Base-by-base conservation (phyloP, 208 protist species). In the Acanthamoeba royreba region DNA sequence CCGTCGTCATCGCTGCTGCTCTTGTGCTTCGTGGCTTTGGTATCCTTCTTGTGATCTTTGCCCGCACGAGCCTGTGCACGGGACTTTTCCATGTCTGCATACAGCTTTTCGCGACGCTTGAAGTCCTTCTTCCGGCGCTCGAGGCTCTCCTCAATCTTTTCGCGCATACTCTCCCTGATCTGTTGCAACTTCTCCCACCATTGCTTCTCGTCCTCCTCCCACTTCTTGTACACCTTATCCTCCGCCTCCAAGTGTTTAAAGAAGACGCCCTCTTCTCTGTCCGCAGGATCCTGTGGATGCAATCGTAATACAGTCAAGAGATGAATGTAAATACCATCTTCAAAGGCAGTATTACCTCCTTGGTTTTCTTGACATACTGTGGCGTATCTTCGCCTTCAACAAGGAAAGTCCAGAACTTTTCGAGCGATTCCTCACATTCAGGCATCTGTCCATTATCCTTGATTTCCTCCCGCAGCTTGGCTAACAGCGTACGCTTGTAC, bases 401-500 rank as follows among this genome's bases (percentile, higher is more conserved):
- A 8, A 85, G 74, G 4, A n/a, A 45, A 25, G 8, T 22, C 83
- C 83, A 72, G 22, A 61, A 72, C 5, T 35, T 45, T 19, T 11
- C n/a, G 38, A 69, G 49, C 52, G 35, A 3, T 1, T 22, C 83
- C 52, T 90, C 66, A 22, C 53, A 69, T 33, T 85, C 43, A 0
- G 43, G 74, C 25, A 85, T 85, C 45, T 85, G 74, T 28, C 53
- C 53, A 45, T 85, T 85, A 40, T 85, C 74, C 74, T 85, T 55
- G 17, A 90, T 90, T 42, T 90, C 83, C 28, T 69, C 47, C 33
- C 25, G 35, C 31, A 90, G 46, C 35, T 90, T 45, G 17, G 22
- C 5, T 8, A 69, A 69, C 9, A 61, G 53, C 3, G 83, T 28
- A 25, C 66, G 58, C 83, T 90, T 90, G 83, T 90, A 90, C 45